These are phyloP conservation scores for Vitis hybrid DNA, from an alignment of 177 flowering plant species.

Conservation along the genomic window DNA sequence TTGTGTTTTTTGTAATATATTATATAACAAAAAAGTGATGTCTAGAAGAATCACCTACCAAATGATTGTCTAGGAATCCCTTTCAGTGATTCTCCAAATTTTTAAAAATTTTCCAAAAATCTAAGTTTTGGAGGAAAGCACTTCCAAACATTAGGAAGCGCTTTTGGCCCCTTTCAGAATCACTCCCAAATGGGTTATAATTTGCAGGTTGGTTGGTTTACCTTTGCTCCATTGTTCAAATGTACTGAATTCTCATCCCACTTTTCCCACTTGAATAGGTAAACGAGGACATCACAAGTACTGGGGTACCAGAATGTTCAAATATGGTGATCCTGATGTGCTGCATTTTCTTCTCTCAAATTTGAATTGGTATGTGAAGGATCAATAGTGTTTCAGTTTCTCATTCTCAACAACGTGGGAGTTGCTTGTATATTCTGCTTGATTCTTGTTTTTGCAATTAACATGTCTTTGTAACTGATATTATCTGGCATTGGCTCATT, in stretches of 20 bases:
- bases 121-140: too few species aligned
- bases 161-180: too few species aligned
- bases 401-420: neutral
- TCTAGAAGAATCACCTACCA: too few species aligned
- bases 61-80: too few species aligned
- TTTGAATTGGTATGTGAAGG: conserved; percentile 71
- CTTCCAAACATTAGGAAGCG: too few species aligned
- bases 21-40: too few species aligned
- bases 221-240: neutral
- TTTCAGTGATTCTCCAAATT: too few species aligned
- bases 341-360: conserved; percentile 92
- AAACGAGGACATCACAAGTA: conserved; percentile 91
- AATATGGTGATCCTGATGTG: conserved; percentile 88
- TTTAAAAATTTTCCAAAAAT: too few species aligned
- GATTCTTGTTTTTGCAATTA: neutral
- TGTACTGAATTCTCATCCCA: neutral
- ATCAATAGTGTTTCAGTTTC: neutral
- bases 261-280: conserved; percentile 42
- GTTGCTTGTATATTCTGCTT: neutral
- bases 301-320: conserved; percentile 99
- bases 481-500: neutral
- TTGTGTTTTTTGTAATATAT: too few species aligned
- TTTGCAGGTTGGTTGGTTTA: neutral
- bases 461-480: neutral
- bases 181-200: too few species aligned